These are phyloP conservation scores for Leucogyrophana mollusca DNA, from an alignment of 768 basidiomycete species.

Conservation along the genomic window DNA sequence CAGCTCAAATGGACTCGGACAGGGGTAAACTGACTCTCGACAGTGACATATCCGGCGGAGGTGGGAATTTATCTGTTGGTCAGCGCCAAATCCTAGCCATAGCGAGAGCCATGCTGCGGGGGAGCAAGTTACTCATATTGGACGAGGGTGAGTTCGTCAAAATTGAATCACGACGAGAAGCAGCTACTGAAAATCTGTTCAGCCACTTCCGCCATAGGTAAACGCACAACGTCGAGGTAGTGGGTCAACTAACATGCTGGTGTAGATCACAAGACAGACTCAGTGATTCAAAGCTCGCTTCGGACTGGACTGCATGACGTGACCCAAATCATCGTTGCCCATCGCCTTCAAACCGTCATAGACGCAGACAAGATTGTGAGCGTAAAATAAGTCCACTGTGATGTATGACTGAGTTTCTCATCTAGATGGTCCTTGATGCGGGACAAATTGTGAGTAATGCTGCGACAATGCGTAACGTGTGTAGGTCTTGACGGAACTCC, in stretches of 20 bases:
- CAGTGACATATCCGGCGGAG: conserved; percentile 37
- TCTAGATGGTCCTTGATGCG: conserved; percentile 43
- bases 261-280: conserved; percentile 55
- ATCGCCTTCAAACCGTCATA: conserved; percentile 57
- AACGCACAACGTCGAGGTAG: not conserved
- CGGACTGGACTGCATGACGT: conserved; percentile 43
- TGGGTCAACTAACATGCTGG: too few relatives aligned
- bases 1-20: conserved; percentile 22
- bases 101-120: conserved; percentile 38
- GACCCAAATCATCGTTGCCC: conserved; percentile 59
- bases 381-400: not conserved
- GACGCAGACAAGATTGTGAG: conserved; percentile 59
- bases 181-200: not conserved
- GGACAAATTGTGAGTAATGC: conserved; percentile 36
- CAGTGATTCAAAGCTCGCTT: conserved; percentile 55
- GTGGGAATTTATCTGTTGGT: conserved; percentile 38
- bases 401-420: conserved; percentile 1
- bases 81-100: conserved; percentile 50
- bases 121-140: conserved; percentile 43
- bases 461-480: too few relatives aligned
- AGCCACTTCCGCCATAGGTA: conserved; percentile 49
- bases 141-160: conserved; percentile 33
- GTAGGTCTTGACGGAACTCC: not conserved
- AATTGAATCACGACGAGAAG: too few relatives aligned
- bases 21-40: conserved; percentile 40